Evolutionary conservation across 345 rosid genomes (phyloP), one percentile per base, ranked within the genome.

Genomic region (Geranium rotundifolium): DNA sequence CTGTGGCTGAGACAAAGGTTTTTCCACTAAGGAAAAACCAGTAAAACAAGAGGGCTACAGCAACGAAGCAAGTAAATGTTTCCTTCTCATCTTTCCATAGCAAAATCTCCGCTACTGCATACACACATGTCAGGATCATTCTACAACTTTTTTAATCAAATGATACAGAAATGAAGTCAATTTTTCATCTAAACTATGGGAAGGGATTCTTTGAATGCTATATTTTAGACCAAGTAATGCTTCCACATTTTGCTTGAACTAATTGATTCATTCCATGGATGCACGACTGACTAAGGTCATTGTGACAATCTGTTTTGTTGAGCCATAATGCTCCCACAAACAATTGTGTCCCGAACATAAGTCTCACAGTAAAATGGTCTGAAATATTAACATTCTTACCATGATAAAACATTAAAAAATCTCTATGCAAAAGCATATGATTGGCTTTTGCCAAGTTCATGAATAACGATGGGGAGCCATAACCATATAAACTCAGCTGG

Each of bases 61-160:
- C 19, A 60, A 87, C 66, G 62, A 89, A 87, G 75, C 71, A 87
- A 6, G 79, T 59, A 57, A 87, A 84, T 65, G 98, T 82, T 76
- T 69, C 74, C 86, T 82, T 92, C 84, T 87, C 87, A 70, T 92
- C 87, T 81, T 93, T 87, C 98, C 98, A 92, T 29, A 92, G 87
- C 64, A 87, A 84, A 73, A 92, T 71, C 60, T 84, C 86, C 18
- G 96, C 88, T 78, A 83, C 98, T 92, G 95, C 81, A 78, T 27
- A 7, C 57, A 66, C 66, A 61, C 18, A 19, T 10, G 17, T 39
- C 41, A 69, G 65, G 54, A 61, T 57, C 49, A 66, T 66, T 19
- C 12, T 19, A 71, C 17, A 59, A 14, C 56, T 57, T 62, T 52
- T 37, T 37, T 37, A 20, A 61, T 49, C 56, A 27, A 20, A 49